Conservation (phyloP, 345 rosid species). For the Gossypium mustelinum region DNA sequence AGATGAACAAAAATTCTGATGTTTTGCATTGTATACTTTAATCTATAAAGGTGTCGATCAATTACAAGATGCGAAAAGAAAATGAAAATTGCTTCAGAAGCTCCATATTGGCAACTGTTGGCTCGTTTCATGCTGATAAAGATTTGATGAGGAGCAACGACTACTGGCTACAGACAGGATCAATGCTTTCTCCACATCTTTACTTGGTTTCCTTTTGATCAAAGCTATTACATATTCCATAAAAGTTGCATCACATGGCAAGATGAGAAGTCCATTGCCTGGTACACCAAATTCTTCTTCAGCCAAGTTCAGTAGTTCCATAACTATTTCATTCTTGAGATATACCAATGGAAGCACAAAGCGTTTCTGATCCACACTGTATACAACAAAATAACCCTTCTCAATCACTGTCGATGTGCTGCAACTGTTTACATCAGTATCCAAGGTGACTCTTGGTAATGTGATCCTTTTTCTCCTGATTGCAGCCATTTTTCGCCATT, state of each 20-base stretch:
- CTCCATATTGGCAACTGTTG: slow-evolving; percentile 8
- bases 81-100: slow-evolving; percentile 1
- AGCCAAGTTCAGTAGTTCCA: not conserved
- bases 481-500: no score
- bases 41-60: not conserved
- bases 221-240: slow-evolving; percentile 22
- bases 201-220: slow-evolving; percentile 4
- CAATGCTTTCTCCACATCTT: slow-evolving; percentile 21
- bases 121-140: not conserved
- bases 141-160: slow-evolving; percentile 3
- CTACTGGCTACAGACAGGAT: slow-evolving; percentile 6
- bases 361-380: not conserved
- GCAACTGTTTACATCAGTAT: not conserved
- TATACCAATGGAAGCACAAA: not conserved
- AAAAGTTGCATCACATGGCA: slow-evolving; percentile 1
- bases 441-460: no score
- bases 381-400: not conserved
- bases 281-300: not conserved
- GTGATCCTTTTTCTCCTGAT: not conserved
- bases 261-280: not conserved
- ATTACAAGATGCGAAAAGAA: not conserved
- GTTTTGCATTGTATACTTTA: not conserved
- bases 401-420: not conserved
- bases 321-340: not conserved
- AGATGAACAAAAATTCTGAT: not conserved